A percentile compares a stretch with the other conserved stretches of the same genome.
Evolutionary conservation across 441 rosid genomes (phyloP).

Genomic region (Bocquillonia castaneifolia): DNA sequence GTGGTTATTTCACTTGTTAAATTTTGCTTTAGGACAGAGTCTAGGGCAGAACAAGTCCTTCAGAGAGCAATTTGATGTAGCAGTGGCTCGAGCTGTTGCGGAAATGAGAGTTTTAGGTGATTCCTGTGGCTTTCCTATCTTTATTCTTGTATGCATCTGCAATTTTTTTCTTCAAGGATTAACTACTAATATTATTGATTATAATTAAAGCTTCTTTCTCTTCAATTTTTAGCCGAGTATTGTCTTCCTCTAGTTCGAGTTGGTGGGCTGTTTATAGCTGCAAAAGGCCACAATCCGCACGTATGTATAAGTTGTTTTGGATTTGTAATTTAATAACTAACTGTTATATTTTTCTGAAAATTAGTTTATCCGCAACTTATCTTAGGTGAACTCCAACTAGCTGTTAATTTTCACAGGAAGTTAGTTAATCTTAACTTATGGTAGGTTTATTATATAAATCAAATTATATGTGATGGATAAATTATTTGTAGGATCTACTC

Average conservation of each 20-base stretch:
- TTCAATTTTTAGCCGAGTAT: conserved; percentile 67
- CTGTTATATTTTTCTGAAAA: background rate
- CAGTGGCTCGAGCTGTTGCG: conserved; percentile 93
- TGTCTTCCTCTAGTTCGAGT: conserved; percentile 89
- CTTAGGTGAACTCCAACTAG: background rate
- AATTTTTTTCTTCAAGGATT: too few species aligned
- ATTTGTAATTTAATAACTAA: conserved; percentile 9
- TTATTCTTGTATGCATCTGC: background rate
- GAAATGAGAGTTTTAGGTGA: conserved; percentile 91
- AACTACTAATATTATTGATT: too few species aligned
- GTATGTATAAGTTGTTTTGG: conserved; percentile 33
- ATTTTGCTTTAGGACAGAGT: conserved; percentile 55
- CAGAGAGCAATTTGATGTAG: conserved; percentile 84
- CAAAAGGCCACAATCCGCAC: conserved; percentile 86
- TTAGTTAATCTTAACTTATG: too few species aligned
- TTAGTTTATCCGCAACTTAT: background rate
- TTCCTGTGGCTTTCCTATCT: background rate
- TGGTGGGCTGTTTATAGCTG: conserved; percentile 92
- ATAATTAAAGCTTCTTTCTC: conserved; percentile 22
- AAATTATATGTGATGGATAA: background rate
- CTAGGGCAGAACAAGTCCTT: conserved; percentile 51
- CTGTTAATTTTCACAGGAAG: too few species aligned
- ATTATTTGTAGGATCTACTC: conserved; percentile 1
- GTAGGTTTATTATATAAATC: background rate
- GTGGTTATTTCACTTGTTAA: background rate